Base-by-base conservation (phyloP, 768 basidiomycete species). In the Russula brevipes region DNA sequence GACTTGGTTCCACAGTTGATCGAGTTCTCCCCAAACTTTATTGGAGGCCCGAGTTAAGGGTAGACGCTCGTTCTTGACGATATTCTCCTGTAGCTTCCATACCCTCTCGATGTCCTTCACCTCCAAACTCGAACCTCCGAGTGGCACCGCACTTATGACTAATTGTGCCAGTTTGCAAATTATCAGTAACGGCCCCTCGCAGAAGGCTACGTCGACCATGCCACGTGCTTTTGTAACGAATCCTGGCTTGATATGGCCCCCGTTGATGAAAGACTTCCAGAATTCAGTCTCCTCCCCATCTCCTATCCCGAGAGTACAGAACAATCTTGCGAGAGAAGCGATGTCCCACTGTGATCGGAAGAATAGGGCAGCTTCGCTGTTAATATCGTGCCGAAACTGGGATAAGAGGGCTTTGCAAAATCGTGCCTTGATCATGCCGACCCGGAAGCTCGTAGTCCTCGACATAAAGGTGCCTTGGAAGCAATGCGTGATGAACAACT, bases 291-390 rank as follows among this genome's bases (percentile, higher is more conserved):
- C 56, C 1, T 38, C 36, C 17, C 38, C 35, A n/a, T 41, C 38
- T 1, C 51, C 56, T 16, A 57, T 17, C 1, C 49, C 41, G 30
- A 62, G 42, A 4, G 42, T 52, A n/a, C 10, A 52, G 55, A 62
- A 46, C 5, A 62, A 10, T 19, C 56, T 51, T 38, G 50, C 55
- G 49, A 63, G 56, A 30, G 56, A 57, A 19, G 56, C 50, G 16
- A 63, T 11, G 36, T 63, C 61, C 61, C 61, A 63, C 36, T 41
- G 42, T 10, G 61, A 63, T 5, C 31, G 55, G 44, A 57, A 39
- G 5, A 31, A 24, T 44, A 57, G 12, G 12, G 56, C 19, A 17
- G 44, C 51, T 16, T 57, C 30, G 5, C 19, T 24, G 0, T 51
- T 6, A 10, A 53, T 5, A 2, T 58, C 61, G 1, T 11, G 7